Conservation (phyloP, 2,329 filamentous ascomycete species). For the Calycina herbarum region DNA sequence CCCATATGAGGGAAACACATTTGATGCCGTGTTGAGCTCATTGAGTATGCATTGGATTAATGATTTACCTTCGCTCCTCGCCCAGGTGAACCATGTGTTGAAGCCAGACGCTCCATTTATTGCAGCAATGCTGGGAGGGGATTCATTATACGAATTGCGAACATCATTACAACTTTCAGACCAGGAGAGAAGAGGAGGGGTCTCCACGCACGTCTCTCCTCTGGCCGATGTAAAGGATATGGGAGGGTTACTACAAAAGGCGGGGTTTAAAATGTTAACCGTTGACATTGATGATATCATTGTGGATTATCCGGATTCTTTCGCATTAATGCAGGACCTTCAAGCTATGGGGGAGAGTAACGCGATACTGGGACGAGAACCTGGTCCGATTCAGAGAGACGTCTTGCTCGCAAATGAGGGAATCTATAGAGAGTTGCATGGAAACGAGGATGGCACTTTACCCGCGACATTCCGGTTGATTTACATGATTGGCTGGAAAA, state of each 20-base stretch:
- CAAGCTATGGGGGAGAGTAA: slow-evolving; percentile 97
- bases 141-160: slow-evolving; percentile 89
- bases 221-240: slow-evolving; percentile 90
- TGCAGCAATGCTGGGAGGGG: slow-evolving; percentile 93
- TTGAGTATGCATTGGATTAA: slow-evolving; percentile 97
- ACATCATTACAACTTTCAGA: slow-evolving; percentile 92
- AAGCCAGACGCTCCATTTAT: slow-evolving; percentile 92
- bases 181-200: slow-evolving; percentile 84
- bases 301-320: slow-evolving; percentile 87
- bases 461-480: slow-evolving; percentile 95
- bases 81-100: slow-evolving; percentile 81
- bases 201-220: slow-evolving; percentile 87
- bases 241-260: slow-evolving; percentile 79
- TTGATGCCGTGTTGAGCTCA: slow-evolving; percentile 88
- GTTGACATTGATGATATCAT: slow-evolving; percentile 97
- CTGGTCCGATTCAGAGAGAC: slow-evolving; percentile 75
- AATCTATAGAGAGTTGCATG: slow-evolving; percentile 86
- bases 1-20: slow-evolving; percentile 73
- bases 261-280: slow-evolving; percentile 93
- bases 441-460: slow-evolving; percentile 71
- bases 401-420: slow-evolving; percentile 83
- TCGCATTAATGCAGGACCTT: slow-evolving; percentile 88
- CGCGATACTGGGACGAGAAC: slow-evolving; percentile 81
- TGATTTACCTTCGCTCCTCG: slow-evolving; percentile 81
- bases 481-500: slow-evolving; percentile 99